These are phyloP conservation scores for Achaetomiella virescens DNA, from an alignment of 495 filamentous ascomycete species.

Conservation along the genomic window DNA sequence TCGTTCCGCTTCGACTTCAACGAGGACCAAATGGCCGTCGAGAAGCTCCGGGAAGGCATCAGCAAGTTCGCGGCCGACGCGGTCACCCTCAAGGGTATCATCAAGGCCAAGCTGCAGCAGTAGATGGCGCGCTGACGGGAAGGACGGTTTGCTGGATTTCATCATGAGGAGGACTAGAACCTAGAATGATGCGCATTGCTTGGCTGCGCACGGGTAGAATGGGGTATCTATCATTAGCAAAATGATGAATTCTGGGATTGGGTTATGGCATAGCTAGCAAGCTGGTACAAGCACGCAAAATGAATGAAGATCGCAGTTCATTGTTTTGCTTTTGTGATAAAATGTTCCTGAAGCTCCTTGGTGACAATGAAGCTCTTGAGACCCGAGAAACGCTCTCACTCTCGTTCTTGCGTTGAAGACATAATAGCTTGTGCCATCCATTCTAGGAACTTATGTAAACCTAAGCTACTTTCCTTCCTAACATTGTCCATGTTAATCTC, in stretches of 20 bases:
- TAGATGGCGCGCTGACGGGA: neutral
- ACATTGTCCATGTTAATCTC: no score
- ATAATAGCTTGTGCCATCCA: neutral
- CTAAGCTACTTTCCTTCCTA: no score
- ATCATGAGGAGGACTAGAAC: neutral
- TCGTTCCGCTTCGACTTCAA: constrained; percentile 98
- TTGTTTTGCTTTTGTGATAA: no score
- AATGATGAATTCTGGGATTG: constrained; percentile 3
- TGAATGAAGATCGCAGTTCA: no score
- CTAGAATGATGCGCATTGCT: neutral
- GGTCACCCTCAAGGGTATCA: constrained; percentile 83
- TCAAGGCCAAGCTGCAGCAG: constrained; percentile 71
- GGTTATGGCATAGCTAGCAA: neutral
- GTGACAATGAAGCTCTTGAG: no score
- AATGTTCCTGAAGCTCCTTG: no score
- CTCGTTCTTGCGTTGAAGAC: no score
- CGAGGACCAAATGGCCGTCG: constrained; percentile 96
- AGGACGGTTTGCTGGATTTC: neutral
- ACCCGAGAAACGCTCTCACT: no score
- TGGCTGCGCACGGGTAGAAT: neutral
- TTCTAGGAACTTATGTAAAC: neutral
- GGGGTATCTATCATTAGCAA: constrained; percentile 5
- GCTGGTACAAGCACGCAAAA: neutral
- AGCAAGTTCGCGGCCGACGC: constrained; percentile 98
- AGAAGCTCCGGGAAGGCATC: constrained; percentile 98